These are phyloP conservation scores for Ogataea salicorniae DNA, from an alignment of 805 yeast genomes.

Conservation along the genomic window DNA sequence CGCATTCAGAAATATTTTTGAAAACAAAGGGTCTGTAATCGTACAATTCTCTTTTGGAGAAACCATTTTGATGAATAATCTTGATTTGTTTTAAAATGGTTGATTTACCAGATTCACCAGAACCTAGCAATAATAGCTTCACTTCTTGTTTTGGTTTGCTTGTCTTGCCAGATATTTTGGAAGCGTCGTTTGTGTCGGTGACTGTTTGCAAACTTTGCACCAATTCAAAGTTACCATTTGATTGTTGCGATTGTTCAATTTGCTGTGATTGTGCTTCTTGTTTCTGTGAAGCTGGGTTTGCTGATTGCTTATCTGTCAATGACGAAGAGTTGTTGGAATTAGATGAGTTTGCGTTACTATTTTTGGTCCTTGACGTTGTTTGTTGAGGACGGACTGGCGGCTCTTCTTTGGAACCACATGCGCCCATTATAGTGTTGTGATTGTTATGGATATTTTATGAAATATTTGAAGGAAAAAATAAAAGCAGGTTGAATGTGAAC, in stretches of 20 bases:
- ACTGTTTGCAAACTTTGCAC: too few relatives aligned
- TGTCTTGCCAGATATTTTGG: neutral
- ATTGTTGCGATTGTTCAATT: neutral
- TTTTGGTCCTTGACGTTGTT: neutral
- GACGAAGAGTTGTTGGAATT: neutral
- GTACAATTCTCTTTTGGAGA: conserved; percentile 60
- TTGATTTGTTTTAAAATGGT: conserved; percentile 81
- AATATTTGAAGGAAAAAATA: neutral
- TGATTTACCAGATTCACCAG: conserved; percentile 84
- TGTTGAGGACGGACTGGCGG: neutral
- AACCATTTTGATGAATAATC: conserved; percentile 69
- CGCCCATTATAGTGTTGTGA: conserved; percentile 16
- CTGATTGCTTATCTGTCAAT: neutral
- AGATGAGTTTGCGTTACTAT: neutral
- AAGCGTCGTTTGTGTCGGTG: neutral
- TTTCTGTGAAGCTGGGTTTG: neutral
- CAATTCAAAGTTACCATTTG: neutral
- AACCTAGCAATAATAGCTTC: conserved; percentile 74
- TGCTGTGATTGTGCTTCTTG: neutral
- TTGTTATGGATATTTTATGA: neutral
- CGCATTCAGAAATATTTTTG: conserved; percentile 72
- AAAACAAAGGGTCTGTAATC: conserved; percentile 77
- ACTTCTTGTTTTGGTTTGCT: conserved; percentile 40
- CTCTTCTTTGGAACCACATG: conserved; percentile 26
- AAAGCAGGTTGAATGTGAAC: too few relatives aligned